Evolutionary conservation across 2,329 filamentous ascomycete genomes (phyloP).

Genomic region (Fusarium odoratissimum): DNA sequence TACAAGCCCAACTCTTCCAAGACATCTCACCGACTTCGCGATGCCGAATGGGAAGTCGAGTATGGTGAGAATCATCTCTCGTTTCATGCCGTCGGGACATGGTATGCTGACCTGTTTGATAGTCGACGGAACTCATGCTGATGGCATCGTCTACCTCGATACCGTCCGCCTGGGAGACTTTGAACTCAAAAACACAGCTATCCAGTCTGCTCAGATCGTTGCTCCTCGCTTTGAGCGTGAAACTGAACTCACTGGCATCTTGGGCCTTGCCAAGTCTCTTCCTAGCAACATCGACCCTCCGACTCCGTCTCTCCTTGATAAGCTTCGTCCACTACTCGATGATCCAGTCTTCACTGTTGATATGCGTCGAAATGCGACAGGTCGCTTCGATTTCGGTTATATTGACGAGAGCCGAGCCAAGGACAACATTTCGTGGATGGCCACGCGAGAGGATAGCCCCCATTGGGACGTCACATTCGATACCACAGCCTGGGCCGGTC

Average conservation of each 20-base stretch:
- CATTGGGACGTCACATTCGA: slow-evolving; percentile 63
- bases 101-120: not conserved
- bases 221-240: slow-evolving; percentile 58
- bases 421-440: slow-evolving; percentile 58
- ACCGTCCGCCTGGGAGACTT: slow-evolving; percentile 60
- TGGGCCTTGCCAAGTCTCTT: slow-evolving; percentile 63
- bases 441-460: slow-evolving; percentile 47
- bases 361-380: slow-evolving; percentile 59
- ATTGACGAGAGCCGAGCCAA: slow-evolving; percentile 55
- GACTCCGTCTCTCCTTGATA: slow-evolving; percentile 58
- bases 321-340: slow-evolving; percentile 55
- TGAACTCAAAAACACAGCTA: slow-evolving; percentile 56
- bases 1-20: slow-evolving; percentile 60
- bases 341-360: slow-evolving; percentile 62
- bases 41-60: slow-evolving; percentile 61
- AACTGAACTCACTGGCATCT: slow-evolving; percentile 59
- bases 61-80: slow-evolving; percentile 57
- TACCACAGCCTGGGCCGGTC: slow-evolving; percentile 53
- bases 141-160: slow-evolving; percentile 64
- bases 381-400: slow-evolving; percentile 64
- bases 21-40: slow-evolving; percentile 55
- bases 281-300: slow-evolving; percentile 57
- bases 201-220: slow-evolving; percentile 61
- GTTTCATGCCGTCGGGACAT: not conserved
- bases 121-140: slow-evolving; percentile 59